Percentiles rank a stretch among this genome's conserved stretches.
Conservation (phyloP, 306 rosid species). For the Quercus engelmannii region DNA sequence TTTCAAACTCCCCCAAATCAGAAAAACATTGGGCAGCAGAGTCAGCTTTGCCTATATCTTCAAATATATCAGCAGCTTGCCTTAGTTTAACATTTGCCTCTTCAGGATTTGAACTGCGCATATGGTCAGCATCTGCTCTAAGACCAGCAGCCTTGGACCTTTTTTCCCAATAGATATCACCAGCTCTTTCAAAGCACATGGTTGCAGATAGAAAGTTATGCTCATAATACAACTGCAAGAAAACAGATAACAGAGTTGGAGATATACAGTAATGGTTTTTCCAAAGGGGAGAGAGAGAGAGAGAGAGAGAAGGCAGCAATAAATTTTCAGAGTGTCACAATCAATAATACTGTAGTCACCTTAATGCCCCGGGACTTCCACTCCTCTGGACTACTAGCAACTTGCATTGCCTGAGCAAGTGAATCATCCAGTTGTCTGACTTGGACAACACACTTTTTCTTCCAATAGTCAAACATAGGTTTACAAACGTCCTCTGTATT, state of each 20-base stretch:
- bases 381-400: slow-evolving; percentile 69
- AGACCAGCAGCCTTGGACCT: slow-evolving; percentile 70
- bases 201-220: slow-evolving; percentile 70
- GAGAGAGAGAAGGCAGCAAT: background rate
- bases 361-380: slow-evolving; percentile 74
- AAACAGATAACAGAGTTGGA: background rate
- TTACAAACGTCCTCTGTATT: slow-evolving; percentile 25
- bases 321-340: background rate
- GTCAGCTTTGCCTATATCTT: slow-evolving; percentile 56
- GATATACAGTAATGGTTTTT: background rate
- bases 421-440: slow-evolving; percentile 59
- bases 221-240: slow-evolving; percentile 53
- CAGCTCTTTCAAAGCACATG: slow-evolving; percentile 74
- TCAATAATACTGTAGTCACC: slow-evolving; percentile 27
- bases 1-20: slow-evolving; percentile 64
- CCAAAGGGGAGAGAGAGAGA: background rate
- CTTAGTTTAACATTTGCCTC: slow-evolving; percentile 55
- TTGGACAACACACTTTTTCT: slow-evolving; percentile 58
- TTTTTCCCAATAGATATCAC: slow-evolving; percentile 67
- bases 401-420: slow-evolving; percentile 72
- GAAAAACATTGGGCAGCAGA: slow-evolving; percentile 63
- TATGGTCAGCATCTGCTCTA: slow-evolving; percentile 45
- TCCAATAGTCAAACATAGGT: slow-evolving; percentile 78
- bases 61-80: slow-evolving; percentile 74
- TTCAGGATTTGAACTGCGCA: slow-evolving; percentile 36